Evolutionary conservation across 1,139 yeast genomes (phyloP), one percentile per base, ranked within the genome.

Genomic region (Saccharomyces pastorianus): DNA sequence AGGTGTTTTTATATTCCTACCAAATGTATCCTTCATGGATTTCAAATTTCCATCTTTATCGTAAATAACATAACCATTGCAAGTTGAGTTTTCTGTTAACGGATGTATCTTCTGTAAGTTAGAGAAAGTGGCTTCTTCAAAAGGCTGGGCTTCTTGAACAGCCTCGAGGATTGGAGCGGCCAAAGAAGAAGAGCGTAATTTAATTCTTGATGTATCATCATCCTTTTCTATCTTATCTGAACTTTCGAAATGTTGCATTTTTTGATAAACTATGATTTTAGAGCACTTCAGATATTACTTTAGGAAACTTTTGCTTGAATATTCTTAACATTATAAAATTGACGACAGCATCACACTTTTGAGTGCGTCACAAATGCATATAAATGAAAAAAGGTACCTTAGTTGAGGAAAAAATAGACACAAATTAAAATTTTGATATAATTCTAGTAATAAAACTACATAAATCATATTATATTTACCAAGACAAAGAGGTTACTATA

Each of bases 91-190:
- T 20, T 38, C 11, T 26, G 17, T 17, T 7, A 20, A 13, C 11
- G 49, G 32, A 32, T 32, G 48, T 23, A 69, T 72, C 46, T 61
- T 61, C 20, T 63, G 66, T 34, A 61, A 56, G 50, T 60, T 61
- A 7, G 63, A 56, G 50, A 61, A 68, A 1, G 68, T 79, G 14
- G 86, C 85, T 67, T 86, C 88, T 71, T 93, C 96, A 69, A 89
- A 93, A 8, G 99, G 99, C 74, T 93, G 97, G 17, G 87, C 93
- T 71, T 91, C 97, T 67, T 86, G 90, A 52, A 93, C 95, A 6
- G 98, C 98, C 34, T 85, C 79, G 58, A 93, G 76, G 56, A 91
- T 38, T 20, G 44, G 44, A 25, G 44, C 44, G 13, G 44, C 17
- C 20, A 38, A 38, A 5, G 44, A 38, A 23, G 44, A 38, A 17